Base-by-base conservation (phyloP, 1,284 basidiomycete species). In the Sanghuangporus weigelae region DNA sequence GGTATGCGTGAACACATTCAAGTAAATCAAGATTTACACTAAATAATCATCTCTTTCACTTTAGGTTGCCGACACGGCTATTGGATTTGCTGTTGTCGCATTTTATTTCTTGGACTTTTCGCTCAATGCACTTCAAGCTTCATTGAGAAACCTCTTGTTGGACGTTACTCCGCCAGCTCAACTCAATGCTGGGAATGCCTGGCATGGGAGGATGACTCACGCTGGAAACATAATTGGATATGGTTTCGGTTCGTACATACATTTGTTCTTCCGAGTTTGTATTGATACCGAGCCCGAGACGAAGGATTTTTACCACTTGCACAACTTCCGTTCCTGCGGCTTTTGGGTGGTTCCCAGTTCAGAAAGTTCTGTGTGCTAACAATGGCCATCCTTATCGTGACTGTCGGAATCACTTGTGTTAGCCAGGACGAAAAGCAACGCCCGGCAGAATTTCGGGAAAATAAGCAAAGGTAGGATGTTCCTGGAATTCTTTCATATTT, bases 31-130 rank as follows among this genome's bases (percentile, higher is more conserved):
- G 14, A 58, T 44, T 12, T 23, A 51, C 10, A 21, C 46, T 23
- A n/a, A 39, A 57, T n/a, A 7, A 51, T 40, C 23, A 49, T 40
- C 55, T 59, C n/a, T 35, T 39, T 16, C 7, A 55, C 31, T 26
- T 44, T 64, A 94, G 92, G 86, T 85, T 16, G 77, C 81, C 54
- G 83, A 81, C 67, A 86, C 84, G 16, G 85, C 93, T 10, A 96
- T 97, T 66, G 84, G 80, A 39, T 85, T 98, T 59, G 95, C 95
- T 1, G 84, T 99, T n/a, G 78, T 90, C 12, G 90, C 91, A 1
- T 98, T 99, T 75, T 98, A 96, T 75, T 75, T 96, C 57, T 81
- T 98, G 31, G 96, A 98, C 74, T 98, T 98, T 74, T 92, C 93
- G 7, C 82, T 99, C 65, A 99, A 99, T 73, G 93, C 92, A 2